Percentiles rank a stretch among this genome's conserved stretches.
These are phyloP conservation scores for Fusarium subtropicale DNA, from an alignment of 2,329 filamentous ascomycete species.

Conservation along the genomic window DNA sequence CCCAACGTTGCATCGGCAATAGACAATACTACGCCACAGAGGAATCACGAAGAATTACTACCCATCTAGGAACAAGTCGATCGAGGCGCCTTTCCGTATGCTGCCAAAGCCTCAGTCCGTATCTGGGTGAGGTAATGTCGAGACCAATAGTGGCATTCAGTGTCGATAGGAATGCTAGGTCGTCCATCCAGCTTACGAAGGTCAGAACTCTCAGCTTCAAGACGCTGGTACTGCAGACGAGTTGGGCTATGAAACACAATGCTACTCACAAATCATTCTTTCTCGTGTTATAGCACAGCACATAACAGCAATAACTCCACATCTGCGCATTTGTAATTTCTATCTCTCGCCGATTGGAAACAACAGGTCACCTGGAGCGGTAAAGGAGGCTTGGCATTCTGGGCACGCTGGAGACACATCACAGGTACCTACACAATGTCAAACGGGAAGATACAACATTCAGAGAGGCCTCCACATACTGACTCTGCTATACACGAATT, in stretches of 20 bases:
- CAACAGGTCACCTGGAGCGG: background rate
- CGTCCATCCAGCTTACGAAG: background rate
- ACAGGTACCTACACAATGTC: background rate
- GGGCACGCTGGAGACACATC: background rate
- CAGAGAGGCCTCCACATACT: no score
- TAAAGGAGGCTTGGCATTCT: background rate
- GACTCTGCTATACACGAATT: no score
- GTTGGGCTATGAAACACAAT: constrained; percentile 33
- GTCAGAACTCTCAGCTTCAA: constrained; percentile 34
- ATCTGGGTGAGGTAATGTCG: background rate
- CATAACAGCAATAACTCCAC: background rate
- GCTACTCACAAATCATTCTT: constrained; percentile 36
- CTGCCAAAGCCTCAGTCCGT: constrained; percentile 32
- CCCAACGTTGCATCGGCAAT: background rate
- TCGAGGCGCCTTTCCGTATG: background rate
- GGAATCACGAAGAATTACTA: background rate
- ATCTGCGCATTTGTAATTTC: background rate
- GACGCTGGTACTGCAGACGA: constrained; percentile 35
- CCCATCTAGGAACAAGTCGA: constrained; percentile 24
- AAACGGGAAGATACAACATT: background rate
- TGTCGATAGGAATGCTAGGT: background rate
- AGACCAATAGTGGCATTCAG: background rate
- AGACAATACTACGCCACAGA: constrained; percentile 5
- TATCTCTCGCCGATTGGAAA: background rate
- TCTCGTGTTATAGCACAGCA: constrained; percentile 23